These are phyloP conservation scores for Monosporascus sp. DNA, from an alignment of 2,329 filamentous ascomycete species.

Conservation along the genomic window DNA sequence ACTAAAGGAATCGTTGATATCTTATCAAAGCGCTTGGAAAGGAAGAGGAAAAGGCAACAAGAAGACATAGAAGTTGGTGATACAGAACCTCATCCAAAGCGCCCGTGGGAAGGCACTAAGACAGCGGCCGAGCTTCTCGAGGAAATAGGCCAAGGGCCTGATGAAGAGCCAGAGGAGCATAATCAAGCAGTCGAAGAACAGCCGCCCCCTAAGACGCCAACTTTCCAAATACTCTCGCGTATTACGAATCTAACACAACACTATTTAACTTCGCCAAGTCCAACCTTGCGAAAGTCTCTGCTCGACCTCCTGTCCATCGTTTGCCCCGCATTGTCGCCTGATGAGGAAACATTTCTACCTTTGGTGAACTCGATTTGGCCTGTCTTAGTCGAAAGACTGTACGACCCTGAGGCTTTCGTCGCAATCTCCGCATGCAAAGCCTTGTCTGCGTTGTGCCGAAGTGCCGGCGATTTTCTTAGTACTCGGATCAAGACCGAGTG, in stretches of 20 bases:
- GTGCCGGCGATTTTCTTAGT: constrained; percentile 75
- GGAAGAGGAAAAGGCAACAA: constrained; percentile 23
- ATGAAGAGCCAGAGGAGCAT: constrained; percentile 28
- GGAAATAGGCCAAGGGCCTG: constrained; percentile 24
- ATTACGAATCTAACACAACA: constrained; percentile 83
- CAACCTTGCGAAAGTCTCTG: constrained; percentile 70
- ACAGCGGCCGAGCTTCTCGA: constrained; percentile 22
- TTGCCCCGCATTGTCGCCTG: constrained; percentile 62
- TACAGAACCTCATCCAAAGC: constrained; percentile 25
- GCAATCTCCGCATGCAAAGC: constrained; percentile 64
- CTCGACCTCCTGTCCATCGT: constrained; percentile 71
- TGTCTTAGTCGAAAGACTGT: constrained; percentile 62
- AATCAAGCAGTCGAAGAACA: constrained; percentile 38
- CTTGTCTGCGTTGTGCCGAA: constrained; percentile 60
- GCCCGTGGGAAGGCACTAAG: constrained; percentile 29
- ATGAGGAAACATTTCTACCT: constrained; percentile 82
- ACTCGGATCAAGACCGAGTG: constrained; percentile 72
- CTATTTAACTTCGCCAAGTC: constrained; percentile 80
- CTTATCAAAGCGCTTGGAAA: constrained; percentile 57
- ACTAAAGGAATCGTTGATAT: constrained; percentile 47
- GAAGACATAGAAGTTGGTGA: constrained; percentile 28
- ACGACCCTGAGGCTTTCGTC: constrained; percentile 64
- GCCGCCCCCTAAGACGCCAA: constrained; percentile 64
- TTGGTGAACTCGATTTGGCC: constrained; percentile 91
- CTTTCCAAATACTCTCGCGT: constrained; percentile 73